Conservation (phyloP, 768 basidiomycete genomes). For the Agaricus blazei region DNA sequence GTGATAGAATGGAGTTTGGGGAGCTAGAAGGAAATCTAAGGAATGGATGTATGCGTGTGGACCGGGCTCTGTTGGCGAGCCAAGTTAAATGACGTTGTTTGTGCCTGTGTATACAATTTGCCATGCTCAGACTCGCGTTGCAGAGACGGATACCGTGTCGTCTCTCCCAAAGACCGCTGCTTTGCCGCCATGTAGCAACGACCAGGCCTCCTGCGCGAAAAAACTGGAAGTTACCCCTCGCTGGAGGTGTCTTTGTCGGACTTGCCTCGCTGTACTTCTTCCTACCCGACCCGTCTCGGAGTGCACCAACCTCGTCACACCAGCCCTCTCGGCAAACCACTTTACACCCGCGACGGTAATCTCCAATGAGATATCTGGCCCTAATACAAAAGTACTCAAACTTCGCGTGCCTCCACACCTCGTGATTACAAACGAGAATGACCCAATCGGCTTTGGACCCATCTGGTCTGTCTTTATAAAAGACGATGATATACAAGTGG, state of each 20-base stretch:
- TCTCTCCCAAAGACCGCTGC: background rate
- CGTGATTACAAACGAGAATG: conserved; percentile 20
- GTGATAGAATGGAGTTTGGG: background rate
- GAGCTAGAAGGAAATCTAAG: background rate
- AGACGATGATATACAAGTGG: conserved; percentile 86
- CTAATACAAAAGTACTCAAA: conserved; percentile 60
- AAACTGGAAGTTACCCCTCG: conserved; percentile 16
- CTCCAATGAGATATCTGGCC: conserved; percentile 46
- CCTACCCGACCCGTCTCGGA: conserved; percentile 42
- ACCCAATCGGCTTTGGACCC: conserved; percentile 26
- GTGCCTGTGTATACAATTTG: background rate
- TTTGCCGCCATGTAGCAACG: background rate
- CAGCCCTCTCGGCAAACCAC: conserved; percentile 39
- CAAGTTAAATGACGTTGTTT: conserved; percentile 6
- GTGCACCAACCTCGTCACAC: conserved; percentile 33
- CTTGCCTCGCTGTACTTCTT: conserved; percentile 44
- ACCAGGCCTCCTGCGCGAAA: background rate
- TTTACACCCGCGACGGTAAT: conserved; percentile 59
- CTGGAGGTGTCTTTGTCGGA: conserved; percentile 34
- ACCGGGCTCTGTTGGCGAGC: background rate
- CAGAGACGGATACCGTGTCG: background rate
- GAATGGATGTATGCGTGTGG: conserved; percentile 1
- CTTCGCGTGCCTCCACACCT: conserved; percentile 47
- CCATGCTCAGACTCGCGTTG: background rate
- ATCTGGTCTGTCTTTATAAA: conserved; percentile 82